Base-by-base conservation (phyloP, 805 yeast species). In the Kuraishia piskuri region DNA sequence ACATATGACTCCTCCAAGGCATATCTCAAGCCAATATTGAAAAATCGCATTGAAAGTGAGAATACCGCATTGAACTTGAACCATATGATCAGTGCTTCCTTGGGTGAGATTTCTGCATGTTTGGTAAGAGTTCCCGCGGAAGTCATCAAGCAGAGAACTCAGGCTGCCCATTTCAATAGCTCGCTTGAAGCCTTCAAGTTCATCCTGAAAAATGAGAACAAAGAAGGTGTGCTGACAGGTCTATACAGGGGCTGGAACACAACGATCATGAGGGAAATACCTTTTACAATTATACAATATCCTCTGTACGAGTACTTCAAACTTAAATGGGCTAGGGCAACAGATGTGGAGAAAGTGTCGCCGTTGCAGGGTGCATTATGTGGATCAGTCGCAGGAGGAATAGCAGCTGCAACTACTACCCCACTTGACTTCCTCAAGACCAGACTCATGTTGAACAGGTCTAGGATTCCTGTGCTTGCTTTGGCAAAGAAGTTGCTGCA, bases 91-190 rank as follows among this genome's bases (percentile, higher is more conserved):
- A 75, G 94, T 22, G 96, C 98, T 1, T 86, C 96, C 1, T 63
- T 83, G 14, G 99, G 99, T 54, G 99, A 94, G 64, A 75, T 90
- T 17, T 86, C 94, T 1, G 99, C 99, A 0, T 94, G 99, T 67
- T 69, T 86, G 54, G 94, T 94, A 1, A 76, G 99, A 54, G 99
- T 94, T 0, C 99, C 99, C 0, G 95, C 96, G 0, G 99, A 94
- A 65, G 96, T 94, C 23, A 83, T 94, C 61, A 94, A 94, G 69
- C 99, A 94, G 70, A 76, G 97, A 54, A 88, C 98, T 0, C 99
- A 94, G 67, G 82, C 96, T 0, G 72, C 82, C 46, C 76, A 73
- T 50, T 72, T 74, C 61, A 66, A 70, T 46, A 69, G 81, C 0
- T 89, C 97, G 9, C 74, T 75, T 67, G 80, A 80, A 49, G 87